A percentile compares a stretch with the other conserved stretches of the same genome.
Conservation (phyloP, 495 filamentous ascomycete genomes). For the Neurospora sp. region DNA sequence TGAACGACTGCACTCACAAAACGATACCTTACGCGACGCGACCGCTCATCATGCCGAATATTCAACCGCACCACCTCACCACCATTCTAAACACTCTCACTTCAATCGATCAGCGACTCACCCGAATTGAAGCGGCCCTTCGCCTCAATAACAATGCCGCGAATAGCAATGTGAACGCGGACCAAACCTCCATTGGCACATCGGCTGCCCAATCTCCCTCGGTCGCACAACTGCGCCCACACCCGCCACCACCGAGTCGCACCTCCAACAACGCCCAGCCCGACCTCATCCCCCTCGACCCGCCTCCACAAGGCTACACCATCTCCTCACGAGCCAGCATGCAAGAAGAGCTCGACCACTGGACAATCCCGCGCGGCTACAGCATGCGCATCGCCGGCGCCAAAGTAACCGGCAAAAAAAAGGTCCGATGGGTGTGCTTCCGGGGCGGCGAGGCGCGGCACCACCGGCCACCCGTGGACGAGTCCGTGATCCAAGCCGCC, state of each 20-base stretch:
- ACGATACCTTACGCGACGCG: not conserved
- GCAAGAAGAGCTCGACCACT: constrained; percentile 27
- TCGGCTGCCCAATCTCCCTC: not conserved
- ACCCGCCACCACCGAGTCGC: not conserved
- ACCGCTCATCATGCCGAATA: not conserved
- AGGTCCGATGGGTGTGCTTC: constrained; percentile 30
- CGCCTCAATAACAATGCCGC: not conserved
- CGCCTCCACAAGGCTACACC: constrained; percentile 22
- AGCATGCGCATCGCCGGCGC: constrained; percentile 32
- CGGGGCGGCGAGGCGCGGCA: constrained; percentile 27
- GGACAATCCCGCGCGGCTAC: constrained; percentile 27
- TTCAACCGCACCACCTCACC: constrained; percentile 13
- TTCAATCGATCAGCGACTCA: constrained; percentile 27
- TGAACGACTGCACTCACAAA: not conserved
- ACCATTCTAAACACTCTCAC: constrained; percentile 19
- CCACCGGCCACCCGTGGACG: constrained; percentile 21
- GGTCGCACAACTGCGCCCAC: not conserved
- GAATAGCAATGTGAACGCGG: not conserved
- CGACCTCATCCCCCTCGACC: constrained; percentile 20
- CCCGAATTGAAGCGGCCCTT: constrained; percentile 19
- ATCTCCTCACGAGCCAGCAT: constrained; percentile 23
- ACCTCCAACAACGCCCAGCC: constrained; percentile 2
- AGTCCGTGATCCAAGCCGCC: constrained; percentile 16
- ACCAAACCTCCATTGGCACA: not conserved
- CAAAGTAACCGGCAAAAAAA: constrained; percentile 25